Conservation (phyloP, 768 basidiomycete genomes). For the Lentinula sp. region DNA sequence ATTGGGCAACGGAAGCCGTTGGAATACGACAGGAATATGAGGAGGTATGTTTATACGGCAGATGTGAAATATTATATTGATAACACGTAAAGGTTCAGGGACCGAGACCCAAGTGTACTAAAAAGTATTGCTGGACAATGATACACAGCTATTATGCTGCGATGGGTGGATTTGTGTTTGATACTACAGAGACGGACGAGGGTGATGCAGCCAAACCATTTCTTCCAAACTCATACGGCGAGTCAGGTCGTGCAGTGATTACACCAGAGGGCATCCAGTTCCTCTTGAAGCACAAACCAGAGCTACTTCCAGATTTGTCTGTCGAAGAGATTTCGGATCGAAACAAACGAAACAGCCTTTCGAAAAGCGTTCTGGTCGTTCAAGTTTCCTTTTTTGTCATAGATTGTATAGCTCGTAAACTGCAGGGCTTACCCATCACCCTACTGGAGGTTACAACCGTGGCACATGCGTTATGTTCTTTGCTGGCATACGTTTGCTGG, state of each 20-base stretch:
- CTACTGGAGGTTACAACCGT: slow-evolving; percentile 15
- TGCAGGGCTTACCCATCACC: slow-evolving; percentile 9
- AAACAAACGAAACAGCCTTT: slow-evolving; percentile 13
- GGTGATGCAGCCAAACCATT: background rate
- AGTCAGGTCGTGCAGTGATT: background rate
- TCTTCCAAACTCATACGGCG: background rate
- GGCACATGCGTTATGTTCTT: slow-evolving; percentile 10
- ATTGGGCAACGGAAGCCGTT: too few relatives aligned
- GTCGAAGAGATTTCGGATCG: slow-evolving; percentile 8
- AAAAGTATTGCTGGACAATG: background rate
- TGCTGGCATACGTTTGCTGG: slow-evolving; percentile 16
- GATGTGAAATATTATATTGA: background rate
- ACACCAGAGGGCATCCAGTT: background rate
- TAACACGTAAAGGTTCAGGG: background rate
- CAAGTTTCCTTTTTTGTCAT: slow-evolving; percentile 16
- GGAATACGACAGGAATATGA: background rate
- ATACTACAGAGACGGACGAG: background rate
- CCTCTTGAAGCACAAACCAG: background rate
- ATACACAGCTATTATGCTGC: background rate
- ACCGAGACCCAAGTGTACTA: too few relatives aligned
- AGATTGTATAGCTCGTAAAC: slow-evolving; percentile 8
- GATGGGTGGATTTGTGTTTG: background rate
- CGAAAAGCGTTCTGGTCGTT: slow-evolving; percentile 12
- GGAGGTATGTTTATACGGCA: background rate
- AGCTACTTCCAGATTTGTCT: background rate